Percentiles rank a stretch among this genome's conserved stretches.
Conservation (phyloP, 1,139 yeast genomes). For the Taphrina flavorubra region DNA sequence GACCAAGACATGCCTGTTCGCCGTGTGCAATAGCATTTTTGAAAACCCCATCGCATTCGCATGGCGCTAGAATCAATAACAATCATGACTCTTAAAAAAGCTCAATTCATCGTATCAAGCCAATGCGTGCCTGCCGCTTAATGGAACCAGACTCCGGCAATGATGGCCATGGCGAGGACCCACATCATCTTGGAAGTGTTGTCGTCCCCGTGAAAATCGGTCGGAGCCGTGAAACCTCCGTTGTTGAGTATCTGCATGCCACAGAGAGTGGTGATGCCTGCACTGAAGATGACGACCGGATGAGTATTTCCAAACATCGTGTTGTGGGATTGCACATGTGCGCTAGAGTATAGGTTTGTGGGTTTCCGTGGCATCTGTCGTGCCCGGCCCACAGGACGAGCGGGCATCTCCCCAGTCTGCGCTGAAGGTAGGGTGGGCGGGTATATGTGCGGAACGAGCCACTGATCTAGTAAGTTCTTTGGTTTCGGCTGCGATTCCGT, state of each 20-base stretch:
- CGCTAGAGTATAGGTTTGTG: background rate
- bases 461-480: conserved; percentile 37
- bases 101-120: too few species aligned
- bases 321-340: background rate
- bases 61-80: too few species aligned
- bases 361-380: background rate
- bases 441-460: conserved; percentile 38
- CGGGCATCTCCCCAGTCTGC: conserved; percentile 26
- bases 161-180: conserved; percentile 33
- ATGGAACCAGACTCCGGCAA: conserved; percentile 41
- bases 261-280: conserved; percentile 36
- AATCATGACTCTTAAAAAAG: background rate
- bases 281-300: conserved; percentile 35
- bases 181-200: conserved; percentile 37
- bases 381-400: conserved; percentile 29
- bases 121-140: background rate
- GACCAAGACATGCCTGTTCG: background rate
- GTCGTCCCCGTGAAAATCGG: conserved; percentile 20
- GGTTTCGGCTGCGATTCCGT: conserved; percentile 29
- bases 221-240: conserved; percentile 26
- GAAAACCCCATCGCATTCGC: too few species aligned
- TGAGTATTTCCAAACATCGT: conserved; percentile 30
- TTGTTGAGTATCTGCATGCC: conserved; percentile 39
- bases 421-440: conserved; percentile 32
- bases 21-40: too few species aligned